These are phyloP conservation scores for Colletotrichum sp. DNA, from an alignment of 2,329 filamentous ascomycete species.

Conservation along the genomic window DNA sequence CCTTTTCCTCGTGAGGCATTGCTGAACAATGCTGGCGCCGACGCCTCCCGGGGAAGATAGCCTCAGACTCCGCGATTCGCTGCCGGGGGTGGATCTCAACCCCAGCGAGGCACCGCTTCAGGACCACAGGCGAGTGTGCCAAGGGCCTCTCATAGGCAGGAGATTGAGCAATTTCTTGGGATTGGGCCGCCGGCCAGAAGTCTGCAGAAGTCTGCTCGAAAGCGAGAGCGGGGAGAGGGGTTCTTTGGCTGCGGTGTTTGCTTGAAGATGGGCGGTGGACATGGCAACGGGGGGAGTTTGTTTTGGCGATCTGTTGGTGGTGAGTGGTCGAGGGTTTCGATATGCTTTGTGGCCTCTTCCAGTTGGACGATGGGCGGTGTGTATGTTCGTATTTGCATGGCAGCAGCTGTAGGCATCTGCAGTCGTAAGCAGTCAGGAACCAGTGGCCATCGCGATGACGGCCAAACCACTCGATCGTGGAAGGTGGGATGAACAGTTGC, in stretches of 20 bases:
- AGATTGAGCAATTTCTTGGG: constrained; percentile 32
- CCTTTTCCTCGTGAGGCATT: neutral
- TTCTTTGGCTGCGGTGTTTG: neutral
- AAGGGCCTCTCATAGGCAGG: constrained; percentile 31
- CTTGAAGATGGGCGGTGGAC: neutral
- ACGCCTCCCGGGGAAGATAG: neutral
- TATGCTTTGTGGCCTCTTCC: constrained; percentile 2
- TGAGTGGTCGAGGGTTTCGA: neutral
- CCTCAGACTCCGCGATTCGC: constrained; percentile 30
- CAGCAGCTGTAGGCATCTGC: neutral
- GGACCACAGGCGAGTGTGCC: neutral
- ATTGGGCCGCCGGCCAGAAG: constrained; percentile 28
- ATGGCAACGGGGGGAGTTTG: constrained; percentile 10
- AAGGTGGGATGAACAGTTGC: neutral
- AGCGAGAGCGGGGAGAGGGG: neutral
- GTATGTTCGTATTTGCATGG: neutral
- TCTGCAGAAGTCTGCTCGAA: neutral
- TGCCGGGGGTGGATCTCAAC: constrained; percentile 16
- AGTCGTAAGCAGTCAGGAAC: neutral
- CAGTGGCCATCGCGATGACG: neutral
- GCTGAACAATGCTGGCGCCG: neutral
- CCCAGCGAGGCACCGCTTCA: constrained; percentile 15
- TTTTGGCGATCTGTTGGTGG: constrained; percentile 17
- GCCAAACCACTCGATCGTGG: neutral
- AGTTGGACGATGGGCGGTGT: neutral